Evolutionary conservation across 140 eudicot genomes (phyloP).

Genomic region (Erigeron philadelphicus): DNA sequence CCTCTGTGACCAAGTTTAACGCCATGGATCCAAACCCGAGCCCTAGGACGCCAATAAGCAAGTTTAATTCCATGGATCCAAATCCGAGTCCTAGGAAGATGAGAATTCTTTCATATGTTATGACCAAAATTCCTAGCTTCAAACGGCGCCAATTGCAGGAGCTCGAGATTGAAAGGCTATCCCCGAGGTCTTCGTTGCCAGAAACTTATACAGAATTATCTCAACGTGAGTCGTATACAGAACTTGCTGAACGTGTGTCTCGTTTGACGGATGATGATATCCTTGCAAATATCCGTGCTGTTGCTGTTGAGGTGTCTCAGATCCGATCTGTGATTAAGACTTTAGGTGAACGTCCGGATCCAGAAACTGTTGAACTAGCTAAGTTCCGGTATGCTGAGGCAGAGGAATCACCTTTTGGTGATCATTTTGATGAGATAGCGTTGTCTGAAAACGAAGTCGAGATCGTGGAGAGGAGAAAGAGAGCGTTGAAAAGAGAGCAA

Average conservation of each 20-base stretch:
- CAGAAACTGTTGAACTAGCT: constrained; percentile 68
- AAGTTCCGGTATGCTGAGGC: constrained; percentile 49
- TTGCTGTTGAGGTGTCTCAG: constrained; percentile 57
- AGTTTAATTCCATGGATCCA: constrained; percentile 47
- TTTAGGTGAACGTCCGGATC: constrained; percentile 72
- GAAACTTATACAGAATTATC: constrained; percentile 34
- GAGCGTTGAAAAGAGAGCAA: constrained; percentile 43
- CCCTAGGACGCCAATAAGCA: too few species aligned
- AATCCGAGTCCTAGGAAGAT: constrained; percentile 50
- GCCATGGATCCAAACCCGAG: too few species aligned
- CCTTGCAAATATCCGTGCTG: constrained; percentile 49
- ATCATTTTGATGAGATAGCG: constrained; percentile 39
- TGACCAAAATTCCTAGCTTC: constrained; percentile 57
- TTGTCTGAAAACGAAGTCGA: constrained; percentile 28
- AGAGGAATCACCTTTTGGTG: constrained; percentile 41
- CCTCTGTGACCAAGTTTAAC: too few species aligned
- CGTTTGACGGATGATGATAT: constrained; percentile 52
- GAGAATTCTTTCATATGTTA: constrained; percentile 68
- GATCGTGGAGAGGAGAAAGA: constrained; percentile 31
- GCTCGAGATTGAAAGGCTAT: constrained; percentile 50
- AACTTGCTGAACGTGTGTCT: constrained; percentile 60
- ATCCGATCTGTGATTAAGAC: constrained; percentile 52
- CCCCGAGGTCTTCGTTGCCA: constrained; percentile 27
- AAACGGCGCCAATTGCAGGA: constrained; percentile 34
- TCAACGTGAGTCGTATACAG: constrained; percentile 44